Evolutionary conservation across 352 stramenopile genomes (phyloP).

Genomic region (Globisporangium radiosum): DNA sequence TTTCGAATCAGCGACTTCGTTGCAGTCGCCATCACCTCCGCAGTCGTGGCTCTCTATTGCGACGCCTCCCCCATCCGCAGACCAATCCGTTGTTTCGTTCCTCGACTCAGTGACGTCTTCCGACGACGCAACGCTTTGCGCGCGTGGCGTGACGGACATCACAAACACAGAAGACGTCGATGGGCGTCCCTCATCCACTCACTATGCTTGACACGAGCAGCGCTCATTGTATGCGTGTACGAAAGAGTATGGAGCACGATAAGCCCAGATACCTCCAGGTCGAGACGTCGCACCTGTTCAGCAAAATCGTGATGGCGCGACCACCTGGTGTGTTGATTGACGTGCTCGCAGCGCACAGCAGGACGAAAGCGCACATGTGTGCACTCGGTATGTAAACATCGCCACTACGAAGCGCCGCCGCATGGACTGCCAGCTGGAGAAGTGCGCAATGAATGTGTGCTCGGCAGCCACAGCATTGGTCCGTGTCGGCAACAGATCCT

Average conservation of each 20-base stretch:
- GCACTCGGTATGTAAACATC: no score
- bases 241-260: constrained; percentile 4
- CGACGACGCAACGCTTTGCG: no score
- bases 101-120: no score
- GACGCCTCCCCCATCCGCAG: no score
- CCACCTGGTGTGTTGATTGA: not conserved
- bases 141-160: no score
- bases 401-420: no score
- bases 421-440: no score
- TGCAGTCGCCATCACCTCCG: not conserved
- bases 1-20: not conserved
- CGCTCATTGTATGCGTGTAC: not conserved
- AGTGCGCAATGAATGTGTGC: not conserved
- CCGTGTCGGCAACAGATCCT: not conserved
- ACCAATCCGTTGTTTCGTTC: no score
- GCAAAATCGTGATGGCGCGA: constrained; percentile 6
- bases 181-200: no score
- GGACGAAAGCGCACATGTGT: no score
- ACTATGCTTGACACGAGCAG: not conserved
- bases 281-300: not conserved
- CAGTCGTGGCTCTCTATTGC: not conserved
- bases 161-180: no score
- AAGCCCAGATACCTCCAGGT: constrained; percentile 10
- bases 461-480: not conserved
- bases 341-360: not conserved